Evolutionary conservation across 768 basidiomycete species (phyloP), one percentile per base, ranked within the genome.

Genomic region (Tulasnella sp.): DNA sequence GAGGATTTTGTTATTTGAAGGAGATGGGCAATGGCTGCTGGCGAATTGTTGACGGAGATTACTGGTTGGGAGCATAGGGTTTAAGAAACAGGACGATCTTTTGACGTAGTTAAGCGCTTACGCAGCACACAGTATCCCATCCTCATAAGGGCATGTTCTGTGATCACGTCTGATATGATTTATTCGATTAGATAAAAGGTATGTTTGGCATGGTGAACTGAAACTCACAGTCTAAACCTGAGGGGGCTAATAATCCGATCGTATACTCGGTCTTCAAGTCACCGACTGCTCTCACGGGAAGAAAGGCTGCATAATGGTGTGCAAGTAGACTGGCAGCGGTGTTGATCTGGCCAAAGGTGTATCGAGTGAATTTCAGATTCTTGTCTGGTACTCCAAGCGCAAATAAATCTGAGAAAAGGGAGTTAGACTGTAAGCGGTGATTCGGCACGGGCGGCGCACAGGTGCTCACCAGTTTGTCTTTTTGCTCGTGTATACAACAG

Each of bases 1-100:
- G 70, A 64, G 0, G 72, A 62, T 10, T 71, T 67, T 15, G 74
- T 75, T 17, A 69, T 60, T 25, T 70, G 68, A 65, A 68, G 68
- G 31, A 79, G 66, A 65, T 77, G 74, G 0, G 74, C 74, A 27
- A 77, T 67, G 8, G 76, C 77, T 1, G 74, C 69, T 0, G 72
- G 65, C 0, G 75, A 75, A 66, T 77, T 78, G 68, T 77, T 77
- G 56, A 73, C 70, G 7, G 74, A 75, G 12, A 76, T 48, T 5
- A 48, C 19, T 21, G 27, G 42, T 43, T 12, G 12, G 42, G 12
- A 12, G 12, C 12, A 43, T 12, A 12, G 42, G 19, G 42, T 43
- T 43, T 12, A 43, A 43, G 42, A 19, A 43, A 12, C 19, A 43
- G 42, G 19, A 12, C 12, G 12, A 12, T 43, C 12, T 43, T 19